A percentile compares a stretch with the other conserved stretches of the same genome.
phyloP scores from a whole-genome alignment of 2,329 filamentous ascomycete genomes.

The Penicillium sp. region DNA sequence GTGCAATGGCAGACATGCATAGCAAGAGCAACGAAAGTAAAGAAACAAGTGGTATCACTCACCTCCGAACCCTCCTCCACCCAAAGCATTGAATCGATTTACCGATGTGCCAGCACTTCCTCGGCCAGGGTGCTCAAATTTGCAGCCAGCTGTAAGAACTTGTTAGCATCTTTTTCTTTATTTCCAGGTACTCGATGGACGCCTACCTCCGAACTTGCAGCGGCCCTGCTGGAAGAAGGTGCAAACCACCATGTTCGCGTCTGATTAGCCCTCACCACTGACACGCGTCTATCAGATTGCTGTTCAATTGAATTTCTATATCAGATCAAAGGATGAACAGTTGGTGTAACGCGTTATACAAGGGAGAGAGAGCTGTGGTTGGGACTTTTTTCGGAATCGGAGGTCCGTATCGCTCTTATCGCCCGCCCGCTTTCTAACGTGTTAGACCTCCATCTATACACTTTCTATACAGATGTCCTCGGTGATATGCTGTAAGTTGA shows the following conservation, averaged over 20 bases:
- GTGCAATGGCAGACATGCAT: background rate
- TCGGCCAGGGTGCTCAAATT: slow-evolving; percentile 58
- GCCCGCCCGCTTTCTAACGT: background rate
- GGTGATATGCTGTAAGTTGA: too few species aligned
- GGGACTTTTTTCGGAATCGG: slow-evolving; percentile 3
- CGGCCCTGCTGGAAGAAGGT: slow-evolving; percentile 65
- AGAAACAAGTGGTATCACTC: slow-evolving; percentile 21
- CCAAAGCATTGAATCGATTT: slow-evolving; percentile 62
- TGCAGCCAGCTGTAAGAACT: slow-evolving; percentile 55
- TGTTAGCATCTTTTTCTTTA: background rate
- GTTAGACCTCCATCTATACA: too few species aligned
- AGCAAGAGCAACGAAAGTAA: background rate
- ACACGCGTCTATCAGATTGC: too few species aligned
- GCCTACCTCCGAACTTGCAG: slow-evolving; percentile 65
- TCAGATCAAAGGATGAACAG: background rate
- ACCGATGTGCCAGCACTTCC: slow-evolving; percentile 39
- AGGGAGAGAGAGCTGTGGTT: slow-evolving; percentile 5
- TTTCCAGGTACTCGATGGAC: slow-evolving; percentile 1
- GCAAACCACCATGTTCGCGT: slow-evolving; percentile 54
- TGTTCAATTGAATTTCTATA: background rate
- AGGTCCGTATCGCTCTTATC: slow-evolving; percentile 6
- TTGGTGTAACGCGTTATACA: background rate
- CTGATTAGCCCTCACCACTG: background rate
- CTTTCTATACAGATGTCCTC: too few species aligned
- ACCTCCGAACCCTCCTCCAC: slow-evolving; percentile 44